Percentiles rank a stretch among this genome's conserved stretches.
phyloP scores from a whole-genome alignment of 352 stramenopile species.

The Pythium aquatile region DNA sequence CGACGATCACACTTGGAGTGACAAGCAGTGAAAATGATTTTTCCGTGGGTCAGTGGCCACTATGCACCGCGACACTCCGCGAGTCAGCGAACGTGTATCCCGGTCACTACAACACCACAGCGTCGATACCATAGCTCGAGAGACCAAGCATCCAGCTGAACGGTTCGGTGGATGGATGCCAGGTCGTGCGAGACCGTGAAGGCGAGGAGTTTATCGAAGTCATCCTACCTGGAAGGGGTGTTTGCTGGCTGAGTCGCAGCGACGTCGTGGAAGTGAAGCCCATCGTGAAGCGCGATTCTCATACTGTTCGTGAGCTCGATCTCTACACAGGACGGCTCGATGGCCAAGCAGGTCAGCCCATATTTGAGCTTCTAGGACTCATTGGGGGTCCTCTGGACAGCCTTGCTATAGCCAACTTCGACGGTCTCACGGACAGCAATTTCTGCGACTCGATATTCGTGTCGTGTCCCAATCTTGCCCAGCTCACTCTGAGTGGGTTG shows the following conservation, averaged over 20 bases:
- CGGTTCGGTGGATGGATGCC: constrained; percentile 12
- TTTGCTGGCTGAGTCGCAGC: constrained; percentile 13
- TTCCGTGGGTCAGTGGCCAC: not conserved
- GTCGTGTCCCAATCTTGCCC: no score
- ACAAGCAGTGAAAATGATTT: no score
- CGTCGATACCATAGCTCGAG: not conserved
- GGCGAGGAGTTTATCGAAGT: constrained; percentile 19
- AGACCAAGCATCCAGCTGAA: not conserved
- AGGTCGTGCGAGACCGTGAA: constrained; percentile 10
- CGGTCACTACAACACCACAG: constrained; percentile 1
- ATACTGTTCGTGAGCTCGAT: constrained; percentile 1
- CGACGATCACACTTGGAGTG: no score
- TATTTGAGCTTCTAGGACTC: constrained; percentile 11
- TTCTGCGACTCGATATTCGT: constrained; percentile 8
- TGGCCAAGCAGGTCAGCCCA: not conserved
- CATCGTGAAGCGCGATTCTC: not conserved
- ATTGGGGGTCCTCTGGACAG: constrained; percentile 14
- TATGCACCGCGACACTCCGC: constrained; percentile 4
- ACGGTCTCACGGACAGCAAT: not conserved
- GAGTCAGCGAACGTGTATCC: not conserved
- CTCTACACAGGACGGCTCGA: not conserved
- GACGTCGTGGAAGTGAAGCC: constrained; percentile 13
- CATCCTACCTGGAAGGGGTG: constrained; percentile 12
- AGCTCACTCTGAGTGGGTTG: no score
- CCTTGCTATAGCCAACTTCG: not conserved